A percentile compares a stretch with the other conserved stretches of the same genome.
Evolutionary conservation across 2,329 filamentous ascomycete genomes (phyloP).

Genomic region (Fusarium nurragi): DNA sequence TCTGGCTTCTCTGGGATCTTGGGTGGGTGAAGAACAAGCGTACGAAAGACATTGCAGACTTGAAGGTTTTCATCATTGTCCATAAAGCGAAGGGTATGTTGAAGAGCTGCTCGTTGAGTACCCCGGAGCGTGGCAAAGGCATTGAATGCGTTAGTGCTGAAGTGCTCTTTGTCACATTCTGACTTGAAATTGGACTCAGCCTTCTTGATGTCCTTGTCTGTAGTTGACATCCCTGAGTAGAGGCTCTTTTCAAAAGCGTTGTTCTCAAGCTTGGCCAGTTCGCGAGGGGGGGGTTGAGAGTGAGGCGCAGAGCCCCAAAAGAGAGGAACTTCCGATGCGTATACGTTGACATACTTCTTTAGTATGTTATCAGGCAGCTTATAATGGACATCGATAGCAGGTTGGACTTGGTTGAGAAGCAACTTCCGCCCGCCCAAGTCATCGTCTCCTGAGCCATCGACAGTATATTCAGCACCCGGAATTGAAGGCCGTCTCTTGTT

Average conservation of each 20-base stretch:
- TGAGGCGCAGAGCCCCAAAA: slow-evolving; percentile 12
- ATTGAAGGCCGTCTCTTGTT: slow-evolving; percentile 46
- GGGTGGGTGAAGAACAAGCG: slow-evolving; percentile 49
- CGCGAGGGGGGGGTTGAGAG: slow-evolving; percentile 32
- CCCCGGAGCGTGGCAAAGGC: slow-evolving; percentile 53
- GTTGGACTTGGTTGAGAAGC: slow-evolving; percentile 15
- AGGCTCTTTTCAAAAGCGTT: slow-evolving; percentile 50
- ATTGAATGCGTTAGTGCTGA: slow-evolving; percentile 14
- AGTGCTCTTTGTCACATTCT: background rate
- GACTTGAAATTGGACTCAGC: slow-evolving; percentile 11
- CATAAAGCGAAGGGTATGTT: slow-evolving; percentile 54
- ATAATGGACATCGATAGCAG: slow-evolving; percentile 42
- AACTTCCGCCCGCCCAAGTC: slow-evolving; percentile 28
- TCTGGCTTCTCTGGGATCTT: slow-evolving; percentile 23
- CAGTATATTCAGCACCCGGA: slow-evolving; percentile 8
- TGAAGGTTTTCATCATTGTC: slow-evolving; percentile 51
- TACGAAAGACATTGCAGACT: slow-evolving; percentile 50
- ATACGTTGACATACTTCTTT: slow-evolving; percentile 21
- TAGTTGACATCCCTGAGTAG: slow-evolving; percentile 32
- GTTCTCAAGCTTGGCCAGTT: slow-evolving; percentile 51
- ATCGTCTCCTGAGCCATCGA: background rate
- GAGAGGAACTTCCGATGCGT: slow-evolving; percentile 12
- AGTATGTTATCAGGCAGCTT: slow-evolving; percentile 27
- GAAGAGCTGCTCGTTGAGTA: slow-evolving; percentile 56
- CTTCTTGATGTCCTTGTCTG: slow-evolving; percentile 14